Conservation (phyloP, 192 early-diverging fungal species). For the Coemansia sp. region DNA sequence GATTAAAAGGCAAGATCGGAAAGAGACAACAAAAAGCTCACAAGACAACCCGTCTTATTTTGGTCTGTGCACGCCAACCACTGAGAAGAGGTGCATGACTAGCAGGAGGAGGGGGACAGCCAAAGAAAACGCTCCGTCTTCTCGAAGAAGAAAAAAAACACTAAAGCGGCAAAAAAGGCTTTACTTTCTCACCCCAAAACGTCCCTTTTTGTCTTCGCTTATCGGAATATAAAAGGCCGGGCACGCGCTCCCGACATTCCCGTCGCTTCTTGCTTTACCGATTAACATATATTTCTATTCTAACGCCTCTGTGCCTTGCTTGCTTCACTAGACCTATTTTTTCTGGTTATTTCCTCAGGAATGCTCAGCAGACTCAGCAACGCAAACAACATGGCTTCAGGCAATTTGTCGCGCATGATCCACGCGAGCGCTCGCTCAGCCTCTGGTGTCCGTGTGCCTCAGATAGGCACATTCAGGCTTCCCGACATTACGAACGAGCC, state of each 20-base stretch:
- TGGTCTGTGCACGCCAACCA: too few species aligned
- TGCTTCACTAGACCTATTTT: neutral
- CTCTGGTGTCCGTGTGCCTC: slow-evolving; percentile 52
- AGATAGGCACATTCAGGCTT: slow-evolving; percentile 76
- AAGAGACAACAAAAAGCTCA: too few species aligned
- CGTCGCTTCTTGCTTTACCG: neutral
- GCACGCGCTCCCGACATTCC: neutral
- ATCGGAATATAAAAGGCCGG: neutral
- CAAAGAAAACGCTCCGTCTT: neutral
- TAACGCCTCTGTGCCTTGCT: neutral
- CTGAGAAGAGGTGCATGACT: too few species aligned
- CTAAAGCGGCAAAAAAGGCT: neutral
- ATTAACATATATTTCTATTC: neutral
- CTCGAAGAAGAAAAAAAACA: neutral
- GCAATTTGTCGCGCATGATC: neutral
- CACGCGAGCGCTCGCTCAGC: slow-evolving; percentile 11
- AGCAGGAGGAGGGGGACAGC: neutral
- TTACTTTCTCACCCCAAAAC: neutral
- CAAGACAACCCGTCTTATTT: too few species aligned
- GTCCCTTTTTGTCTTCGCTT: neutral
- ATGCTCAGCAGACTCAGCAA: slow-evolving; percentile 30
- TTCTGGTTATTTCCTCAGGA: neutral
- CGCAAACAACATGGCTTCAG: slow-evolving; percentile 9
- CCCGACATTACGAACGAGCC: slow-evolving; percentile 87
- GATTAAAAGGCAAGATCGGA: too few species aligned